phyloP scores from a whole-genome alignment of 192 early-diverging fungal genomes.

The Diversispora eburnea region DNA sequence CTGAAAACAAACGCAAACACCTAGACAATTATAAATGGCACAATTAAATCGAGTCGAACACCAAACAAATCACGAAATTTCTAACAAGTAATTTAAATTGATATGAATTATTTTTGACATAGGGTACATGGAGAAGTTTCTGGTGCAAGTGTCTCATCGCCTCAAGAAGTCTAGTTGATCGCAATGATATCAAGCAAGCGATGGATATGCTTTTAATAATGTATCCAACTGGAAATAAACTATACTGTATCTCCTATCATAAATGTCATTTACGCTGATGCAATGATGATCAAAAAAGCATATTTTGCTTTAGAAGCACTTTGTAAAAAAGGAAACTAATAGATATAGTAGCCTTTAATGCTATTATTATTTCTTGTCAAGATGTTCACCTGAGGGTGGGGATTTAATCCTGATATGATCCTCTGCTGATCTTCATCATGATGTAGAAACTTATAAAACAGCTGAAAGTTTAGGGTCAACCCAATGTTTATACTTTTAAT shows the following conservation, averaged over 20 bases:
- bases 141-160: constrained; percentile 54
- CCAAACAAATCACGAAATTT: too few species aligned
- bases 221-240: constrained; percentile 46
- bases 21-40: too few species aligned
- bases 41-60: too few species aligned
- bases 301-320: constrained; percentile 47
- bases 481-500: constrained; percentile 57
- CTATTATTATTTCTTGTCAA: constrained; percentile 48
- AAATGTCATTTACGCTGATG: constrained; percentile 31
- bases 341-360: constrained; percentile 59
- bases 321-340: constrained; percentile 41
- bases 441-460: constrained; percentile 47
- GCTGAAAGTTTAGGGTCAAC: constrained; percentile 38
- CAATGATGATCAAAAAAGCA: constrained; percentile 41
- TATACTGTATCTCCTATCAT: constrained; percentile 42
- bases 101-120: too few species aligned
- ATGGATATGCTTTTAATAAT: constrained; percentile 58
- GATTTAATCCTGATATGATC: too few species aligned
- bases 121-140: too few species aligned
- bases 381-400: background rate
- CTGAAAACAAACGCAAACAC: too few species aligned
- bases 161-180: constrained; percentile 52
- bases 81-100: too few species aligned
- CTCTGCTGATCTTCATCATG: constrained; percentile 42
- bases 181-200: constrained; percentile 50